Evolutionary conservation across 805 yeast genomes (phyloP).

Genomic region (Kodamaea hsintzibuensis): DNA sequence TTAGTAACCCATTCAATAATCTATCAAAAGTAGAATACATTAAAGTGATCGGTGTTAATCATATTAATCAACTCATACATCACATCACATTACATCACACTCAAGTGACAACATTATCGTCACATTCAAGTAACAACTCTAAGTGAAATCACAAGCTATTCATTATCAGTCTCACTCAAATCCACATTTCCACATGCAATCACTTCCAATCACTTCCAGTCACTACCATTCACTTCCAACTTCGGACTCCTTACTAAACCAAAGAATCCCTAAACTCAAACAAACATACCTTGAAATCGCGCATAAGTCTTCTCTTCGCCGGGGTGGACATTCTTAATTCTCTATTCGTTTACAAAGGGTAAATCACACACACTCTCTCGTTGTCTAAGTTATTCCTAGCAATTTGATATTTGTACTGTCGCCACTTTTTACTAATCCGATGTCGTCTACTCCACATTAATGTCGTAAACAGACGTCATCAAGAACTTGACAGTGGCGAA

Average conservation of each 20-base stretch:
- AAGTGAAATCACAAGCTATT: too few relatives aligned
- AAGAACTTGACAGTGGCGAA: not conserved
- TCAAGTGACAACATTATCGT: too few relatives aligned
- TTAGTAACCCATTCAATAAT: conserved; percentile 14
- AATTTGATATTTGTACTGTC: not conserved
- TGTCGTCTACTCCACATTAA: not conserved
- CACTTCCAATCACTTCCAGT: too few relatives aligned
- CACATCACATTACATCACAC: too few relatives aligned
- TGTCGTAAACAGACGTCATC: not conserved
- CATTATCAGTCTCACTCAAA: too few relatives aligned
- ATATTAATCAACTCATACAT: too few relatives aligned
- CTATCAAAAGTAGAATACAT: too few relatives aligned
- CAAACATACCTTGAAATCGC: conserved; percentile 84
- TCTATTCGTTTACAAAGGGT: not conserved
- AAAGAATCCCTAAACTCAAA: conserved; percentile 6
- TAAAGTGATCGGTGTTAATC: too few relatives aligned
- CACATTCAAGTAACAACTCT: too few relatives aligned
- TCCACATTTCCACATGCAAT: too few relatives aligned
- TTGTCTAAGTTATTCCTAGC: not conserved
- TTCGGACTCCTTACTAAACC: not conserved
- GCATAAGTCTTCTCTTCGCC: conserved; percentile 98
- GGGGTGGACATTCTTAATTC: conserved; percentile 79
- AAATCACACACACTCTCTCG: not conserved
- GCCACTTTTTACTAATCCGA: conserved; percentile 8
- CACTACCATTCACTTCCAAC: too few relatives aligned